Evolutionary conservation across 2,329 filamentous ascomycete genomes (phyloP), one percentile per base, ranked within the genome.

Genomic region (Aspergillus thermomutatus): DNA sequence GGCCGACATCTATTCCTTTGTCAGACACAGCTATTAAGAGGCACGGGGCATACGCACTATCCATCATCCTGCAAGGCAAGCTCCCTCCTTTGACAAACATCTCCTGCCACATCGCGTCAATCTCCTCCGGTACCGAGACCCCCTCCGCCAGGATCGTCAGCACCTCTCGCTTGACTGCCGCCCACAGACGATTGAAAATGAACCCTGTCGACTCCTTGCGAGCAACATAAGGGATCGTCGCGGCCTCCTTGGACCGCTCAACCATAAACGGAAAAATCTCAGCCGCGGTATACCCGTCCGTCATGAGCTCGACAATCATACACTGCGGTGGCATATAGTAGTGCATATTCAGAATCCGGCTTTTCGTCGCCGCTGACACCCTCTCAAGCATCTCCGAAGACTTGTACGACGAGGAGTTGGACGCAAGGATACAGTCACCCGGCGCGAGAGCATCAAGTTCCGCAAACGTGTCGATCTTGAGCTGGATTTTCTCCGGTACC

Each of bases 151-250:
- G 59, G 9, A 84, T 80, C 0, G 66, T 75, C 52, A 84, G 58
- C 0, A 70, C 67, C 60, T 85, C 82, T 2, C 82, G 73, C 65
- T 84, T 84, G 17, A 84, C 73, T 0, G 82, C 82, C 0, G 82
- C 82, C 82, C 82, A 85, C 0, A 84, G 66, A 0, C 82, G 77
- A 53, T 84, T 84, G 62, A 83, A 81, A 37, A 85, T 79, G 59
- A 84, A 80, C 0, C 82, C 69, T 0, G 80, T 82, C 0, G 80
- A 82, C 59, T 83, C 77, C 50, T 77, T 79, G 6, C 72, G 62
- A 0, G 80, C 79, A 4, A 73, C 64, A 23, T 76, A 74, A 0
- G 80, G 80, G 2, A 71, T 63, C 31, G 76, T 74, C 0, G 74
- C 80, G 2, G 70, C 73, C n/a, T 77, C 75, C 21, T 64, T 62